Conservation (phyloP, 345 rosid species). For the Turnera subulata region DNA sequence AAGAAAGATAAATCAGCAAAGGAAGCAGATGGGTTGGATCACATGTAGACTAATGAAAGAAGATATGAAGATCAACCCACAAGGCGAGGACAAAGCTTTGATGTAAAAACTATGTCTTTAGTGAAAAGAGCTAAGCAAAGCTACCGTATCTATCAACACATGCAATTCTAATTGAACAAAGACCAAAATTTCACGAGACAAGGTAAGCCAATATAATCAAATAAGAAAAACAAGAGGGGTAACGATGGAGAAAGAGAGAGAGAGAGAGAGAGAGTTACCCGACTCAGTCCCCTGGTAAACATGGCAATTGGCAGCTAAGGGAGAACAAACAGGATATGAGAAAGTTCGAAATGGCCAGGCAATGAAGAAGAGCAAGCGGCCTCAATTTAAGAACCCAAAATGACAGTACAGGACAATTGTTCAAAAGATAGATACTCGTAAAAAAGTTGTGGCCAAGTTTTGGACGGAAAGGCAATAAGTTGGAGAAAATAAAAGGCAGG, state of each 20-base stretch:
- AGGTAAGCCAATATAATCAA: background rate
- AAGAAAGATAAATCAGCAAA: too few relatives aligned
- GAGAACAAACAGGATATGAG: background rate
- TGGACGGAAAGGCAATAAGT: constrained; percentile 4
- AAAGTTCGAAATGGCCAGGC: background rate
- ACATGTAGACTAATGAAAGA: too few relatives aligned
- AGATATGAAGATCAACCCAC: too few relatives aligned
- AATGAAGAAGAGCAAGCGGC: background rate
- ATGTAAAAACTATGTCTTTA: too few relatives aligned
- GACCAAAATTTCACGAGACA: background rate
- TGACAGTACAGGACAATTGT: background rate
- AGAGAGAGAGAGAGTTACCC: constrained; percentile 2
- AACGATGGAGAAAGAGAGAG: background rate
- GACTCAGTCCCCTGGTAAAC: constrained; percentile 10
- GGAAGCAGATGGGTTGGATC: too few relatives aligned
- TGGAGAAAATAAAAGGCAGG: background rate
- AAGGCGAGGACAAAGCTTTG: too few relatives aligned
- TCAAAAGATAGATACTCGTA: background rate
- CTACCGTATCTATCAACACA: constrained; percentile 7
- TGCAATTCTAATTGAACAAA: background rate
- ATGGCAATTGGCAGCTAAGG: constrained; percentile 12
- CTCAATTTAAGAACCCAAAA: background rate
- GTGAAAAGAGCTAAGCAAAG: too few relatives aligned
- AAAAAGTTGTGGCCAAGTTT: background rate
- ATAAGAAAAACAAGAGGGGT: background rate